Percentiles rank a stretch among this genome's conserved stretches.
Conservation (phyloP, 2,329 filamentous ascomycete species). For the Magnaporthiopsis rhizophila region DNA sequence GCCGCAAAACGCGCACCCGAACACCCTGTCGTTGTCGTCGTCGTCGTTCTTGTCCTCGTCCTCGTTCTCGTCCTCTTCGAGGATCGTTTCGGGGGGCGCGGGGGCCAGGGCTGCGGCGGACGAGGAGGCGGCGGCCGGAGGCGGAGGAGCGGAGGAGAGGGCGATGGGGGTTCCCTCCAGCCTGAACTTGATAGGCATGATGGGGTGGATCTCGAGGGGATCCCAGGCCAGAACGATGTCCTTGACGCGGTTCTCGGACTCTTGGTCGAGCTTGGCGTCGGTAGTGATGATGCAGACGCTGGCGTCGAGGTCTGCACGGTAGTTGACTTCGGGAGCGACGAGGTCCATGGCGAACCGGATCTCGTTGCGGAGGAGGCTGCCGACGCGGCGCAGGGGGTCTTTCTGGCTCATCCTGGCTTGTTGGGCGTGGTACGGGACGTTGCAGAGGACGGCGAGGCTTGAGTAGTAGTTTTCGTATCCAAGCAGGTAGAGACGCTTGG, state of each 20-base stretch:
- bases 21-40: not conserved
- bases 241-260: not conserved
- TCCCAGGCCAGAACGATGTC: not conserved
- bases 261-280: not conserved
- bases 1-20: not conserved
- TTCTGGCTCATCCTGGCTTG: not conserved
- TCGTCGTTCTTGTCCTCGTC: not conserved
- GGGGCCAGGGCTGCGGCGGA: not conserved
- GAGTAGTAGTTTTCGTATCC: too few species aligned
- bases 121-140: not conserved
- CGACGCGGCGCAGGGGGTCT: not conserved
- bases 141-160: too few species aligned
- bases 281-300: not conserved
- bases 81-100: not conserved
- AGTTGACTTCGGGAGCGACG: not conserved
- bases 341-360: not conserved
- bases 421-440: too few species aligned
- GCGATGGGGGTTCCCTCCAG: too few species aligned
- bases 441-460: not conserved
- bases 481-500: too few species aligned
- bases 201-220: not conserved
- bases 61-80: not conserved
- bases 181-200: not conserved
- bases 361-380: not conserved
- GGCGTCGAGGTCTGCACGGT: not conserved